These are phyloP conservation scores for Rubroshorea leprosula DNA, from an alignment of 345 rosid genomes.

Conservation along the genomic window DNA sequence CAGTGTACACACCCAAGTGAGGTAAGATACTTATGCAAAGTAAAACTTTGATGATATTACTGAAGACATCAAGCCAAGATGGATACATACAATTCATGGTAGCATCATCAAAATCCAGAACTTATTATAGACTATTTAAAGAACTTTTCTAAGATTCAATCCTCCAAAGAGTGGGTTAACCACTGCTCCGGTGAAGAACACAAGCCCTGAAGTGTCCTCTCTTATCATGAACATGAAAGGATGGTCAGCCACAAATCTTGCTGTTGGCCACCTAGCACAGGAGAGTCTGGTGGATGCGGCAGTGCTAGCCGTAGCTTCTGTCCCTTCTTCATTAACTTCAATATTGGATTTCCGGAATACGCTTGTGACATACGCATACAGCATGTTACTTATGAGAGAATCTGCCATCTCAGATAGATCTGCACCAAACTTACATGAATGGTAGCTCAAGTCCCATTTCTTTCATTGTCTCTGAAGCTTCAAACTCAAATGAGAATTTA, in stretches of 20 bases:
- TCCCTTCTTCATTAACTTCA: slow-evolving; percentile 69
- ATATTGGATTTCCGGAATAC: slow-evolving; percentile 55
- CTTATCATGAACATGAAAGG: neutral
- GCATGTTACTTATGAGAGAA: slow-evolving; percentile 26
- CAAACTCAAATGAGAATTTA: slow-evolving; percentile 23
- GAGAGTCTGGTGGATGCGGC: no score
- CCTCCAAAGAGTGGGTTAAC: no score
- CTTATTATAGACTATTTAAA: no score
- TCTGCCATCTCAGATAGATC: slow-evolving; percentile 61
- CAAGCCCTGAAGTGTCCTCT: neutral
- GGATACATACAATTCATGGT: no score
- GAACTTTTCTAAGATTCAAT: no score
- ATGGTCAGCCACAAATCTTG: neutral
- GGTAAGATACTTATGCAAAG: no score
- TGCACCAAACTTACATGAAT: slow-evolving; percentile 35
- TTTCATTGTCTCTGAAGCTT: slow-evolving; percentile 18
- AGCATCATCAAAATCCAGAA: no score
- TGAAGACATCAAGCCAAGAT: no score
- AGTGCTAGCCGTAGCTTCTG: slow-evolving; percentile 64
- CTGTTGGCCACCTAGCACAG: no score
- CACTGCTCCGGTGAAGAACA: no score
- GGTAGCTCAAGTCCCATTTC: slow-evolving; percentile 34
- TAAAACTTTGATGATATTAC: no score
- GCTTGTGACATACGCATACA: slow-evolving; percentile 34
- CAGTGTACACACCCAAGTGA: no score